Evolutionary conservation across 352 stramenopile genomes (phyloP).

Genomic region (Pythium folliculosum): DNA sequence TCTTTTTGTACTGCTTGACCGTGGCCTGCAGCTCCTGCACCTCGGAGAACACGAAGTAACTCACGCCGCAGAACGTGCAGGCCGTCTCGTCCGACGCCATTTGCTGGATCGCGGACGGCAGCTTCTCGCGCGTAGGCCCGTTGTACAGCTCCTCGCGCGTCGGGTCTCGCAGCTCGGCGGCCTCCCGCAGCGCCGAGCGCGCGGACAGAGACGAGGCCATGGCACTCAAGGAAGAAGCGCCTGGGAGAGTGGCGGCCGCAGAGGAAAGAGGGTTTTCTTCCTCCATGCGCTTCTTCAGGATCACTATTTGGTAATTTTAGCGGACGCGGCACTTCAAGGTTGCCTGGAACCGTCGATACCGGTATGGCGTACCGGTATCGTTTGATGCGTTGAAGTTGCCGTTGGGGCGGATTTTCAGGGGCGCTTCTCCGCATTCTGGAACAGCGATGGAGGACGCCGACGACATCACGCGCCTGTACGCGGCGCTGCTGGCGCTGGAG

Average conservation of each 20-base stretch:
- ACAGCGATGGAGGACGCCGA: neutral
- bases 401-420: no score
- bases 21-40: slow-evolving; percentile 74
- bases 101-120: slow-evolving; percentile 71
- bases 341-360: no score
- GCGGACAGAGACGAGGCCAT: neutral
- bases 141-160: slow-evolving; percentile 75
- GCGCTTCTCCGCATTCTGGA: neutral
- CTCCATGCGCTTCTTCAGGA: no score
- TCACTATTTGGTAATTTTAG: no score
- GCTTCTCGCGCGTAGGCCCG: slow-evolving; percentile 50
- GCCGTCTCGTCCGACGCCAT: slow-evolving; percentile 70
- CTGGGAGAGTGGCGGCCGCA: no score
- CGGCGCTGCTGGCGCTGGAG: slow-evolving; percentile 13
- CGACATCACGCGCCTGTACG: slow-evolving; percentile 10
- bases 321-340: no score
- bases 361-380: no score
- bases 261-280: no score
- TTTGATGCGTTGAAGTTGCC: no score
- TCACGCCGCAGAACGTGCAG: slow-evolving; percentile 84
- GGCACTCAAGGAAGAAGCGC: no score
- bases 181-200: no score
- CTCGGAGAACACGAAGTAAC: slow-evolving; percentile 86
- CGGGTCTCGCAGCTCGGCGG: slow-evolving; percentile 54
- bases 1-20: slow-evolving; percentile 71